phyloP scores from a whole-genome alignment of 2,329 filamentous ascomycete species.

The Didymella exigua region DNA sequence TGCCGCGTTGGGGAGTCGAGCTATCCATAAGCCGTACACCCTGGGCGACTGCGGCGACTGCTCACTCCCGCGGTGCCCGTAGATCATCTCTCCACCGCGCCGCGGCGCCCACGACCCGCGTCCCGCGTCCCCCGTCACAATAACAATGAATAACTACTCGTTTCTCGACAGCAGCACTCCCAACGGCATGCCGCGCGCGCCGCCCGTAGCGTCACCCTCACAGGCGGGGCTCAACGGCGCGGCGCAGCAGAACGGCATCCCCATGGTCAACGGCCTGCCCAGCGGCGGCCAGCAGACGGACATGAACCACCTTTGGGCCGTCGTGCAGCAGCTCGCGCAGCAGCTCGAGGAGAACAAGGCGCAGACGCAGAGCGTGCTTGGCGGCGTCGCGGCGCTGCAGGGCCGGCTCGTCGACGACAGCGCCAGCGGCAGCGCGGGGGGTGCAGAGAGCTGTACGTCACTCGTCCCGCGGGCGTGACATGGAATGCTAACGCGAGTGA shows the following conservation, averaged over 20 bases:
- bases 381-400: constrained; percentile 47
- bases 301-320: constrained; percentile 51
- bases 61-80: constrained; percentile 16
- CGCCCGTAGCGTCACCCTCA: constrained; percentile 42
- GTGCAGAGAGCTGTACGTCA: too few relatives aligned
- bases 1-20: background rate
- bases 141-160: constrained; percentile 47
- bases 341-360: constrained; percentile 49
- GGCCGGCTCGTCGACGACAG: constrained; percentile 46
- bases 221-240: constrained; percentile 33
- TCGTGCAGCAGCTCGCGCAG: constrained; percentile 50
- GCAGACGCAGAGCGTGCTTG: constrained; percentile 47
- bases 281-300: constrained; percentile 51
- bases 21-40: constrained; percentile 1
- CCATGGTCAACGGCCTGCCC: constrained; percentile 48
- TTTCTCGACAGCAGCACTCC: constrained; percentile 41
- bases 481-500: too few relatives aligned
- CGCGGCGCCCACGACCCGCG: constrained; percentile 14
- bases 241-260: constrained; percentile 42
- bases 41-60: constrained; percentile 6
- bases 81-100: constrained; percentile 16
- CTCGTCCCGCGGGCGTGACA: too few relatives aligned
- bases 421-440: too few relatives aligned
- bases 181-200: constrained; percentile 36
- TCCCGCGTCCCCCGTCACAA: background rate